Evolutionary conservation across 768 basidiomycete species (phyloP).

Genomic region (Cystofilobasidium capitatum): DNA sequence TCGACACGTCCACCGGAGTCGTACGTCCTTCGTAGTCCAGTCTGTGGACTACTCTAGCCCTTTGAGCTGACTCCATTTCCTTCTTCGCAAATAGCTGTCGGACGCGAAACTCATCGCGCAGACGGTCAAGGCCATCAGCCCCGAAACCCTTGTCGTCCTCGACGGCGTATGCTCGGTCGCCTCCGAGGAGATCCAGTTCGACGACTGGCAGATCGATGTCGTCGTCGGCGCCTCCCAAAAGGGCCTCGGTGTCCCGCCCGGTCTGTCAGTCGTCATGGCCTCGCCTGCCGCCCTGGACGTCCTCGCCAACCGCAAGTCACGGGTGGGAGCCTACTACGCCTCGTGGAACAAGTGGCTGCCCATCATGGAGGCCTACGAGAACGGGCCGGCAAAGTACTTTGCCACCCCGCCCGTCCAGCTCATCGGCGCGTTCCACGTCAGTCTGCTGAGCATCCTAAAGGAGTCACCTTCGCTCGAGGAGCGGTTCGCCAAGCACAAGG

Average conservation of each 20-base stretch:
- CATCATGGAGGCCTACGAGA: constrained; percentile 88
- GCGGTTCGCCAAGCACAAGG: constrained; percentile 65
- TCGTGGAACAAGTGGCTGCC: constrained; percentile 31
- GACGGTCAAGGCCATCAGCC: constrained; percentile 63
- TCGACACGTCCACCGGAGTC: constrained; percentile 63
- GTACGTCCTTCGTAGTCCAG: constrained; percentile 39
- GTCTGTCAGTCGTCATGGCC: constrained; percentile 74
- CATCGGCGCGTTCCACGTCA: constrained; percentile 79
- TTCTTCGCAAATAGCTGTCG: constrained; percentile 40
- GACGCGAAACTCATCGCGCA: constrained; percentile 66
- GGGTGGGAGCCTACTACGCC: constrained; percentile 70
- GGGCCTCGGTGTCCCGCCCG: constrained; percentile 86
- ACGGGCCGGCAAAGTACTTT: constrained; percentile 72
- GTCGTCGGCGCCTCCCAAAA: constrained; percentile 54
- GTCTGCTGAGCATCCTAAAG: constrained; percentile 62
- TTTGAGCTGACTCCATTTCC: background rate
- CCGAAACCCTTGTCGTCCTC: constrained; percentile 72
- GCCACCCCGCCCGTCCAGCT: constrained; percentile 90
- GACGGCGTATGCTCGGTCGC: constrained; percentile 97
- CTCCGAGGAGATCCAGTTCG: constrained; percentile 88
- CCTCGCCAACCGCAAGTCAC: constrained; percentile 53
- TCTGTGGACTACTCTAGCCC: background rate
- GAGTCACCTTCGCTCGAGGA: constrained; percentile 57
- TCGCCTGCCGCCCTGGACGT: constrained; percentile 68
- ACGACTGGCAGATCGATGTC: constrained; percentile 77